Conservation (phyloP, 768 basidiomycete species). For the Tricholoma sp. region DNA sequence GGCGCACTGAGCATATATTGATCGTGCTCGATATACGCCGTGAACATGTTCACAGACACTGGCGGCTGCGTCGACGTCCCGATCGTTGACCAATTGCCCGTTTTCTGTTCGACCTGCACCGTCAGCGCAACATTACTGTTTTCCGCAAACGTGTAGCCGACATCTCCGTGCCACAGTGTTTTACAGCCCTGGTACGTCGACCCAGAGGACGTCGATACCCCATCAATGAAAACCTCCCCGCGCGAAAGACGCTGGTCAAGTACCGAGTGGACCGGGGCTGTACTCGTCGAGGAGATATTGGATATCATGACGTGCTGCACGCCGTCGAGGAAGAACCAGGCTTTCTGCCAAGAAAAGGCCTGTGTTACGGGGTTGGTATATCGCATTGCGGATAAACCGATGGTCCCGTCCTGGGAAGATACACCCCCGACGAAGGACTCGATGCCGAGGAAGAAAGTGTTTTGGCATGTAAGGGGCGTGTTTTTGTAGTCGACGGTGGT, state of each 20-base stretch:
- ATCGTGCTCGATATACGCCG: constrained; percentile 54
- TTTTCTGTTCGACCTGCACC: constrained; percentile 40
- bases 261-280: constrained; percentile 52
- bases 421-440: constrained; percentile 64
- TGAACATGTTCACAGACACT: constrained; percentile 55
- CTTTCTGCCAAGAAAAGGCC: constrained; percentile 58
- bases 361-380: constrained; percentile 61
- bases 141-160: constrained; percentile 53
- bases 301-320: constrained; percentile 61
- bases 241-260: constrained; percentile 57
- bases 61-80: constrained; percentile 59
- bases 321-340: constrained; percentile 71
- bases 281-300: constrained; percentile 38
- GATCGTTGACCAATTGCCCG: constrained; percentile 58
- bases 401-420: constrained; percentile 39
- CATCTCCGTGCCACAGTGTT: constrained; percentile 55
- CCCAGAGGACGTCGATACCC: constrained; percentile 17
- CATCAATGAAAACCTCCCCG: constrained; percentile 45
- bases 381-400: constrained; percentile 59
- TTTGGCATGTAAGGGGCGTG: constrained; percentile 47
- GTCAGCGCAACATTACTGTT: constrained; percentile 23
- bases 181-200: constrained; percentile 24
- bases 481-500: constrained; percentile 61
- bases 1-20: constrained; percentile 25
- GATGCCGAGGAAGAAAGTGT: constrained; percentile 38